Evolutionary conservation across 768 basidiomycete species (phyloP).

Genomic region (Cantharellus cinnabarinus): DNA sequence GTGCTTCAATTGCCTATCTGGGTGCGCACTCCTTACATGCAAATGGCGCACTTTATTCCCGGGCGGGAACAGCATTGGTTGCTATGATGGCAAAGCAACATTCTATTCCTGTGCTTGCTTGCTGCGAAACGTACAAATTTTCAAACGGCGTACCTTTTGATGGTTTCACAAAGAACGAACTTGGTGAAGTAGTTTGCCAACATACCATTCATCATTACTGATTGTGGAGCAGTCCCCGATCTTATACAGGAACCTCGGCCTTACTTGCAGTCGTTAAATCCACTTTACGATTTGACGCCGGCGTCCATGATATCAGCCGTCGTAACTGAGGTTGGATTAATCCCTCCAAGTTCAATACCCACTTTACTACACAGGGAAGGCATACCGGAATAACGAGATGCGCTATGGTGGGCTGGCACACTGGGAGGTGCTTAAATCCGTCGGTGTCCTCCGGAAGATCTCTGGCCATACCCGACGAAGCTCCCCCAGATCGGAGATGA

Average conservation of each 20-base stretch:
- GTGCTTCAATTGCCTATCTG: slow-evolving; percentile 67
- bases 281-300: slow-evolving; percentile 87
- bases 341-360: slow-evolving; percentile 70
- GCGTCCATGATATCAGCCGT: slow-evolving; percentile 85
- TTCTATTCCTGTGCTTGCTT: slow-evolving; percentile 84
- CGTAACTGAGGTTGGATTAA: slow-evolving; percentile 90
- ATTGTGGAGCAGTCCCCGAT: slow-evolving; percentile 16
- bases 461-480: slow-evolving; percentile 56
- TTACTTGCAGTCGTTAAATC: slow-evolving; percentile 61
- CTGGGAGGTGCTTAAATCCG: neutral
- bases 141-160: slow-evolving; percentile 84
- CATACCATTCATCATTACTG: slow-evolving; percentile 6
- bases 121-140: slow-evolving; percentile 98
- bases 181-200: slow-evolving; percentile 30
- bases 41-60: slow-evolving; percentile 82
- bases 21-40: slow-evolving; percentile 90
- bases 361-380: slow-evolving; percentile 39
- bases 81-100: slow-evolving; percentile 88
- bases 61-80: slow-evolving; percentile 88
- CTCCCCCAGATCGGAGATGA: slow-evolving; percentile 40
- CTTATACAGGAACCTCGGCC: slow-evolving; percentile 11
- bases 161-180: slow-evolving; percentile 87
- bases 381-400: neutral
- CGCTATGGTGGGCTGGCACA: neutral
- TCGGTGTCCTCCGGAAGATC: slow-evolving; percentile 26